Percentiles rank a stretch among this genome's conserved stretches.
Evolutionary conservation across 257 asterid species (phyloP).

Genomic region (Nicotiana paniculata): DNA sequence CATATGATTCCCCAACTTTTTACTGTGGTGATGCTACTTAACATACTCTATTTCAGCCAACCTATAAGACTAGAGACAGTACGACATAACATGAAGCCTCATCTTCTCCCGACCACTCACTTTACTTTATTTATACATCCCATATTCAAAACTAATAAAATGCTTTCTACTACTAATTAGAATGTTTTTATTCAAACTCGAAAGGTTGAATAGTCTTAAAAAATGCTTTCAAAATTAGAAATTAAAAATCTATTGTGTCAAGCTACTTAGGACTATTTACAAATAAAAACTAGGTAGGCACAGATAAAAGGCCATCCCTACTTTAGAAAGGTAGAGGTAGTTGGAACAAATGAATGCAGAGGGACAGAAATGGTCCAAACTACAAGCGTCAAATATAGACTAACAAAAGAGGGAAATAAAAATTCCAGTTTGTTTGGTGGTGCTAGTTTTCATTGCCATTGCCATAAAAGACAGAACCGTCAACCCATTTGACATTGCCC

Average conservation of each 20-base stretch:
- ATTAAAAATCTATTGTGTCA: too few species aligned
- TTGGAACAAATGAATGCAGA: not conserved
- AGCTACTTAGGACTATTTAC: not conserved
- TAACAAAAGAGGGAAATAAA: not conserved
- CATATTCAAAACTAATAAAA: not conserved
- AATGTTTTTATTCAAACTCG: too few species aligned
- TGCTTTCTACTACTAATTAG: not conserved
- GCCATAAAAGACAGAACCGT: conserved; percentile 5
- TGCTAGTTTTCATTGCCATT: not conserved
- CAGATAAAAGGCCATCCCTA: too few species aligned
- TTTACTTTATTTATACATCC: not conserved
- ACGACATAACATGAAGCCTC: not conserved
- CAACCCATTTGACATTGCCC: not conserved
- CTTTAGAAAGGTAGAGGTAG: not conserved
- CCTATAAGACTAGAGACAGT: not conserved
- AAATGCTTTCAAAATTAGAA: too few species aligned
- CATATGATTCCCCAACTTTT: not conserved
- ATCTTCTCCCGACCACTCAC: not conserved
- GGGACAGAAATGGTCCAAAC: not conserved
- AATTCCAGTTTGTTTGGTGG: not conserved
- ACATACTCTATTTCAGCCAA: not conserved
- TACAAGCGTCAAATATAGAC: not conserved
- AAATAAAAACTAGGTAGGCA: not conserved
- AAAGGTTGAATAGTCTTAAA: too few species aligned
- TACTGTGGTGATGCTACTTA: not conserved